A percentile compares a stretch with the other conserved stretches of the same genome.
phyloP scores from a whole-genome alignment of 1,284 basidiomycete genomes.

The Fomes fomentarius region DNA sequence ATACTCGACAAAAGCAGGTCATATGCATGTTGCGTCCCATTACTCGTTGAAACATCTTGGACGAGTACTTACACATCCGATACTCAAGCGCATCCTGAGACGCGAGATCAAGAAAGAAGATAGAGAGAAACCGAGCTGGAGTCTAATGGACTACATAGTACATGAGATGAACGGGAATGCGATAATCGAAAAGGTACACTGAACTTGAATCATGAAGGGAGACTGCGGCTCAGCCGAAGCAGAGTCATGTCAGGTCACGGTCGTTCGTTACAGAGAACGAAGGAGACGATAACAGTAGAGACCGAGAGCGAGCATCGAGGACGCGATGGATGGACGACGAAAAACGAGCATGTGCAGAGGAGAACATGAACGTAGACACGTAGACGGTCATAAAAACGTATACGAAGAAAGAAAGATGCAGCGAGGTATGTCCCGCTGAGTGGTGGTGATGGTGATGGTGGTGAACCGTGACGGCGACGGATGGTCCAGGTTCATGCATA shows the following conservation, averaged over 20 bases:
- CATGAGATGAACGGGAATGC: too few relatives aligned
- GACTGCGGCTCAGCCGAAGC: slow-evolving; percentile 11
- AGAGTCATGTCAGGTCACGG: neutral
- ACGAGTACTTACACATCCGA: too few relatives aligned
- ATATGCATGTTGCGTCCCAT: too few relatives aligned
- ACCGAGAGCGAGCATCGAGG: neutral
- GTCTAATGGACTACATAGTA: too few relatives aligned
- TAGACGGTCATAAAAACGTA: slow-evolving; percentile 12
- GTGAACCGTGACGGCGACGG: too few relatives aligned
- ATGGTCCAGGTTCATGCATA: neutral
- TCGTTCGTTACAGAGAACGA: neutral
- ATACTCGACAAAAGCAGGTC: neutral
- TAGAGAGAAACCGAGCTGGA: too few relatives aligned
- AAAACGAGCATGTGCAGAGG: slow-evolving; percentile 8
- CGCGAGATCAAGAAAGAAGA: neutral
- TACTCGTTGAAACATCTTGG: too few relatives aligned
- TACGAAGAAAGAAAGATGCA: neutral
- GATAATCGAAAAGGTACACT: too few relatives aligned
- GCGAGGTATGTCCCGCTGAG: neutral
- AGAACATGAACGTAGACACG: slow-evolving; percentile 18
- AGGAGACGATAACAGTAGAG: too few relatives aligned
- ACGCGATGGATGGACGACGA: neutral
- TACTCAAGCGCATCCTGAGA: too few relatives aligned
- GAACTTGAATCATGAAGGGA: neutral
- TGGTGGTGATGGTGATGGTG: too few relatives aligned